Evolutionary conservation across 1,139 yeast genomes (phyloP).

Genomic region (Zygoascus meyerae): DNA sequence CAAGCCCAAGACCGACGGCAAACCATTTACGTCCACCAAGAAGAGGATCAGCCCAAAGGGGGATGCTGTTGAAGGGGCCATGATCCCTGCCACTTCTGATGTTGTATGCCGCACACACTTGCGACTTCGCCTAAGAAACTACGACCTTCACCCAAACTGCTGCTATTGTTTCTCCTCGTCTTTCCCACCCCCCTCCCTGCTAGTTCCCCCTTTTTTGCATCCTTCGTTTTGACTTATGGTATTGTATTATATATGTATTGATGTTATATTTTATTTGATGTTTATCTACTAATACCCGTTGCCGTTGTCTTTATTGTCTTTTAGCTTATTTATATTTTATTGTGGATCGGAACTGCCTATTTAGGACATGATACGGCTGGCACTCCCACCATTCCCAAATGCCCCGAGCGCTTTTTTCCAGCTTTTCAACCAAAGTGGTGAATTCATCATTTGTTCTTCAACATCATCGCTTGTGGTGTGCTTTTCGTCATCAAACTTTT

Average conservation of each 20-base stretch:
- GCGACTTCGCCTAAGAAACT: too few relatives aligned
- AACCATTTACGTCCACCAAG: constrained; percentile 31
- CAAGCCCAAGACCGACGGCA: constrained; percentile 25
- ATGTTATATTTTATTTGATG: neutral
- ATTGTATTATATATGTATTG: neutral
- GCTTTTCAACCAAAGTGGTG: neutral
- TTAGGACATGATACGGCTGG: neutral
- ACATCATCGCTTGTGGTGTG: too few relatives aligned
- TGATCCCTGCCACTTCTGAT: neutral
- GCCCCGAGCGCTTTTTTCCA: too few relatives aligned
- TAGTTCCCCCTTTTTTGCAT: neutral
- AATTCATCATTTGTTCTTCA: too few relatives aligned
- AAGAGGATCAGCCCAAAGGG: constrained; percentile 27
- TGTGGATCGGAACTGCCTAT: neutral
- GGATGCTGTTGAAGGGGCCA: constrained; percentile 22
- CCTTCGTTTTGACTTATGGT: neutral
- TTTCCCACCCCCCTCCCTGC: neutral
- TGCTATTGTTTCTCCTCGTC: neutral
- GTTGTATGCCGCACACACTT: too few relatives aligned
- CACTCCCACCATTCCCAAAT: neutral
- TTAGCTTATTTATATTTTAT: too few relatives aligned
- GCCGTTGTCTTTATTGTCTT: neutral
- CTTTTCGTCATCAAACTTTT: too few relatives aligned
- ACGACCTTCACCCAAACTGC: too few relatives aligned
- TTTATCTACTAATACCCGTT: neutral